A percentile compares a stretch with the other conserved stretches of the same genome.
These are phyloP conservation scores for Globisporangium emineosum DNA, from an alignment of 352 stramenopile species.

Conservation along the genomic window DNA sequence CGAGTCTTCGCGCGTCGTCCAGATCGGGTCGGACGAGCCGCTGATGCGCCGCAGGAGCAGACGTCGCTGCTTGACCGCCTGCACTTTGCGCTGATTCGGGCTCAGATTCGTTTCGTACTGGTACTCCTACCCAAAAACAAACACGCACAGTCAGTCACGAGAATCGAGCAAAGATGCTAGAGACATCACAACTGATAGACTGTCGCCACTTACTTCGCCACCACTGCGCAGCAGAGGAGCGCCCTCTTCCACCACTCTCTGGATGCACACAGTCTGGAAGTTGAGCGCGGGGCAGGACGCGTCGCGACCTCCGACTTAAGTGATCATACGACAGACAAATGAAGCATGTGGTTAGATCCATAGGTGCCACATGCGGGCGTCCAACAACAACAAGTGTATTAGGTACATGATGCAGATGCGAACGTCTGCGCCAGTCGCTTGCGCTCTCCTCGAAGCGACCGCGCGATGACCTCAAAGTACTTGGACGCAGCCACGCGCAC, in stretches of 20 bases:
- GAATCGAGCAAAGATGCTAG: too few species aligned
- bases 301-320: constrained; percentile 47
- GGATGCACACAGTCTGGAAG: constrained; percentile 55
- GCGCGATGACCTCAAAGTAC: constrained; percentile 56
- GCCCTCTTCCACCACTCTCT: constrained; percentile 51
- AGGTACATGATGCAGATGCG: constrained; percentile 43
- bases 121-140: constrained; percentile 49
- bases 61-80: constrained; percentile 61
- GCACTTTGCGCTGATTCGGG: constrained; percentile 42
- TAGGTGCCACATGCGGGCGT: neutral
- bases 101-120: constrained; percentile 60
- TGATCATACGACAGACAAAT: neutral
- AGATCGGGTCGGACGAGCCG: constrained; percentile 43
- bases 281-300: constrained; percentile 38
- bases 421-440: constrained; percentile 33
- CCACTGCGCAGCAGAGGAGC: constrained; percentile 70
- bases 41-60: constrained; percentile 69
- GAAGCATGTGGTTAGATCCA: neutral
- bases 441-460: constrained; percentile 27
- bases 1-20: constrained; percentile 58
- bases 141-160: neutral
- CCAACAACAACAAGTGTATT: neutral
- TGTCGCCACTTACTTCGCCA: constrained; percentile 46
- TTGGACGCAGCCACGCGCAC: constrained; percentile 67
- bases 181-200: too few species aligned